Conservation (phyloP, 2,329 filamentous ascomycete genomes). For the Decorospora gaudefroyi region DNA sequence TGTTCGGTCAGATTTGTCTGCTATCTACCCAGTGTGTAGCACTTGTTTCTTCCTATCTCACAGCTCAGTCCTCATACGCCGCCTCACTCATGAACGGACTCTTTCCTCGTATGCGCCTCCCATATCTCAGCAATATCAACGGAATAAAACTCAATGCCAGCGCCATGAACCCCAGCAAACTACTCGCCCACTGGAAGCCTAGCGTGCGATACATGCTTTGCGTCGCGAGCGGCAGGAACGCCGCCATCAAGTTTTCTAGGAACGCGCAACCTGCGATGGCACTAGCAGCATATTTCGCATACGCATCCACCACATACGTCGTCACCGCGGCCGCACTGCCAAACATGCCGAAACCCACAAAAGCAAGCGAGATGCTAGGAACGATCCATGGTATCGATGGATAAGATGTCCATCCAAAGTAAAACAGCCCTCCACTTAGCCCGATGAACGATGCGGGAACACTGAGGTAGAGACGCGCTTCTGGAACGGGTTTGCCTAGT, state of each 20-base stretch:
- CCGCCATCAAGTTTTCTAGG: slow-evolving; percentile 56
- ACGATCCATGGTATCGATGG: slow-evolving; percentile 53
- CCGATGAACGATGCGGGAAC: slow-evolving; percentile 53
- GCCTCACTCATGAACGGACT: slow-evolving; percentile 49
- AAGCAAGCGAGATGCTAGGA: slow-evolving; percentile 53
- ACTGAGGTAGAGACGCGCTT: slow-evolving; percentile 53
- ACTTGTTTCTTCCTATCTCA: background rate
- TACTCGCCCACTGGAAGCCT: slow-evolving; percentile 57
- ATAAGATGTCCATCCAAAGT: slow-evolving; percentile 57
- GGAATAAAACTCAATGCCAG: slow-evolving; percentile 53
- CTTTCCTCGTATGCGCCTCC: slow-evolving; percentile 47
- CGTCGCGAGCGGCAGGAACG: slow-evolving; percentile 55
- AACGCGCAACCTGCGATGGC: slow-evolving; percentile 56
- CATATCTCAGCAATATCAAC: slow-evolving; percentile 52
- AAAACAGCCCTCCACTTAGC: slow-evolving; percentile 56
- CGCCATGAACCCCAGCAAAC: slow-evolving; percentile 52
- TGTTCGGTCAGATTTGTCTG: too few species aligned
- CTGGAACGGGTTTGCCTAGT: slow-evolving; percentile 50
- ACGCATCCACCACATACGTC: slow-evolving; percentile 57
- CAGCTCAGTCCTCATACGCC: slow-evolving; percentile 11
- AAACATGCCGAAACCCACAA: slow-evolving; percentile 58
- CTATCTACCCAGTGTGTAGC: too few species aligned
- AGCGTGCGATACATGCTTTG: slow-evolving; percentile 55
- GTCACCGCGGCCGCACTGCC: slow-evolving; percentile 53
- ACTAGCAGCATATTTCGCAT: slow-evolving; percentile 56